Percentiles rank a stretch among this genome's conserved stretches.
These are phyloP conservation scores for Eucalyptus regnans DNA, from an alignment of 345 rosid genomes.

Conservation along the genomic window DNA sequence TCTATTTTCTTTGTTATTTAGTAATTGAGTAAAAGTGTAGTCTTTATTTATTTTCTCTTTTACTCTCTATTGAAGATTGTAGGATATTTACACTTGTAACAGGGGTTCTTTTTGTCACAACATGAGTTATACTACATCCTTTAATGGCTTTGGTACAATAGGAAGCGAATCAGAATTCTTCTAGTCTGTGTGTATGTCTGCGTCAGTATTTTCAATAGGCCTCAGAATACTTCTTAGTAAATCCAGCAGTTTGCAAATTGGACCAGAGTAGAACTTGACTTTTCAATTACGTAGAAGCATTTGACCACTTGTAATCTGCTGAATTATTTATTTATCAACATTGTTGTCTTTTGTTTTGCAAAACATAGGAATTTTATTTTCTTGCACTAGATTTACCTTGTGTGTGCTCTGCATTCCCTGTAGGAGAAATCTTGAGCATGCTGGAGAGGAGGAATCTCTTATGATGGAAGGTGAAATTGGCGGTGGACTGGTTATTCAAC, in stretches of 20 bases:
- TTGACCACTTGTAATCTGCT: not conserved
- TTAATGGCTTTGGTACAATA: not conserved
- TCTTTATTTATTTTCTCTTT: not conserved
- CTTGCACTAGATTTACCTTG: not conserved
- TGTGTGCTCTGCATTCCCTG: not conserved
- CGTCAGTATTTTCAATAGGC: not conserved
- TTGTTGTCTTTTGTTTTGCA: not conserved
- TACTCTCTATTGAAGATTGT: not conserved
- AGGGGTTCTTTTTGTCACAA: not conserved
- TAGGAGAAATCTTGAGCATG: slow-evolving; percentile 72
- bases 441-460: slow-evolving; percentile 66
- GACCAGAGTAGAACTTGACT: not conserved
- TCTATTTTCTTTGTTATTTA: not conserved
- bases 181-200: not conserved
- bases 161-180: not conserved
- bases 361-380: not conserved
- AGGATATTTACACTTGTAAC: not conserved
- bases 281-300: not conserved
- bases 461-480: slow-evolving; percentile 65
- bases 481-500: slow-evolving; percentile 63
- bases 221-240: not conserved
- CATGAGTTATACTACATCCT: not conserved
- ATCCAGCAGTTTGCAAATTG: not conserved
- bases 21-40: not conserved
- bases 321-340: not conserved